Base-by-base conservation (phyloP, 139 green algal genomes). In the Nannochloris sp. region DNA sequence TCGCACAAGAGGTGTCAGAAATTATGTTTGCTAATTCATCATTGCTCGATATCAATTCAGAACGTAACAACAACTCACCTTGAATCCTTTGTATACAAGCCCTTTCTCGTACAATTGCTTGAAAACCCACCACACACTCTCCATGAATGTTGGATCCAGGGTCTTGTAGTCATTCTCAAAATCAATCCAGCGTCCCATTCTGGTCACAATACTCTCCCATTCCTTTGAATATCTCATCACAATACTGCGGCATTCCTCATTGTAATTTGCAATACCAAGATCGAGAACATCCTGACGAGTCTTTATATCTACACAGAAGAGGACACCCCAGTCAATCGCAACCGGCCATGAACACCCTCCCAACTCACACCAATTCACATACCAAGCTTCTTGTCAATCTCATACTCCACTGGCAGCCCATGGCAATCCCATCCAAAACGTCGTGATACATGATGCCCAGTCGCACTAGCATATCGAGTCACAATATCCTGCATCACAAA, bases 131-230 rank as follows among this genome's bases (percentile, higher is more conserved):
- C 90, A 96, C 46, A 96, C 87, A 23, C 61, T 83, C 82, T 96
- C 90, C 94, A 99, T 99, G 81, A 95, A 99, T 4, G 62, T 71
- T 0, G 87, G 82, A 80, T 99, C 87, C 59, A 99, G 66, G 2
- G 94, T 99, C 73, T 98, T 98, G 86, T 99, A 99, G 75, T 96
- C 93, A 62, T 97, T 96, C 64, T 96, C 68, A 67, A 99, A 99
- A 78, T 98, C 93, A 68, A 99, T 99, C 94, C 94, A 99, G 31
- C 94, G 84, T 1, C 94, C 94, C 34, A 97, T 69, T n/a, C 94
- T 81, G 34, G 78, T 80, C 37, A 99, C 84, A 3, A 88, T 96
- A 57, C 79, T 82, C 72, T 94, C 83, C 94, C 94, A 99, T 68
- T 99, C 92, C 34, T 81, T 76, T 14, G 90, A 89, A 72, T 97